Conservation (phyloP, 2,329 filamentous ascomycete genomes). For the Fusarium tuaranense region DNA sequence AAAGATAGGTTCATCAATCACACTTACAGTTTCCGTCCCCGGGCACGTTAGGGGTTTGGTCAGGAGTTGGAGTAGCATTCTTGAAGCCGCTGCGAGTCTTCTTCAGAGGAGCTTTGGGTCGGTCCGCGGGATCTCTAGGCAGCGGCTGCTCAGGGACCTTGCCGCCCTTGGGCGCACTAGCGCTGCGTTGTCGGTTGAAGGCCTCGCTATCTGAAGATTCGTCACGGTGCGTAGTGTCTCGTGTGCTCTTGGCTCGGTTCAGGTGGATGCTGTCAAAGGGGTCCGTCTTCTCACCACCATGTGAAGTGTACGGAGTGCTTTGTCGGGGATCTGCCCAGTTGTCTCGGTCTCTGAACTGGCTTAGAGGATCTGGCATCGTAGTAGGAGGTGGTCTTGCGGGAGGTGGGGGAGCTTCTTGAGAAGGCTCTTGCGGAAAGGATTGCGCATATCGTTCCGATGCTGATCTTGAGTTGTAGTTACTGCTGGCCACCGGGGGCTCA, state of each 20-base stretch:
- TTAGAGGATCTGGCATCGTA: slow-evolving; percentile 60
- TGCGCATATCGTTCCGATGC: slow-evolving; percentile 41
- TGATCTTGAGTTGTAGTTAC: slow-evolving; percentile 61
- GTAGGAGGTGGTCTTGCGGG: slow-evolving; percentile 33
- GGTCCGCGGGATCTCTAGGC: slow-evolving; percentile 30
- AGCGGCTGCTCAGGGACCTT: slow-evolving; percentile 11
- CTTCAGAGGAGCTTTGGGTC: slow-evolving; percentile 41
- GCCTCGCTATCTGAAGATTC: slow-evolving; percentile 37
- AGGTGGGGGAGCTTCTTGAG: slow-evolving; percentile 27
- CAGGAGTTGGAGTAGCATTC: slow-evolving; percentile 15
- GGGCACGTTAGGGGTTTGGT: slow-evolving; percentile 20
- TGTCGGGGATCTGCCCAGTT: slow-evolving; percentile 61
- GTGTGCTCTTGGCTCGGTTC: slow-evolving; percentile 60
- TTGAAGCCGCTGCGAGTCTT: slow-evolving; percentile 40
- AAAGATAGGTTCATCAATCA: background rate
- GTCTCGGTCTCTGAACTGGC: slow-evolving; percentile 57
- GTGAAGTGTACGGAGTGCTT: slow-evolving; percentile 67
- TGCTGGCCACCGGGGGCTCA: slow-evolving; percentile 63
- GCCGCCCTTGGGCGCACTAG: slow-evolving; percentile 46
- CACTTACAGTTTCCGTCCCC: slow-evolving; percentile 29
- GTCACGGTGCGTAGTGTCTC: slow-evolving; percentile 49
- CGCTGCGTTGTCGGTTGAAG: slow-evolving; percentile 47
- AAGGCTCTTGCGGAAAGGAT: slow-evolving; percentile 16
- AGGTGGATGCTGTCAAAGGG: slow-evolving; percentile 62
- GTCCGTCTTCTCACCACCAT: slow-evolving; percentile 69